Evolutionary conservation across 1,139 yeast species (phyloP), one percentile per base, ranked within the genome.

Genomic region (Pichia sp.): DNA sequence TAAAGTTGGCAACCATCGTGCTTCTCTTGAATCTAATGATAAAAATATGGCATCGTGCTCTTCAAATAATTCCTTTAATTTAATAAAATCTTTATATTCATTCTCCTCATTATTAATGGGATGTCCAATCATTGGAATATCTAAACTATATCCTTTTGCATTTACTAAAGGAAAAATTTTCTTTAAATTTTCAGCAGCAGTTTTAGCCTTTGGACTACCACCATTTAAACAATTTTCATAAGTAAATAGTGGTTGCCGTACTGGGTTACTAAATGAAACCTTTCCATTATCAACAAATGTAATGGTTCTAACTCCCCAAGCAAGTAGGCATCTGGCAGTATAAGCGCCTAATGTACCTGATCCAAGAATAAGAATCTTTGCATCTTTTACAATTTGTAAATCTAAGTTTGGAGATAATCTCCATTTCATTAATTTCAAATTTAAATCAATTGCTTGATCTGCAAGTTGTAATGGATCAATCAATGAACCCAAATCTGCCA

Each of bases 101-200:
- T 62, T 69, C 0, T 58, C 64, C 54, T 78, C 86, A 53, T 79
- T 74, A 9, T 45, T 74, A 0, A 86, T 68, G 0, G 92, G 82
- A 62, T 92, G 98, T 0, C 98, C 99, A 25, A 90, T 85, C 98
- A 94, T 94, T 0, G 97, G 97, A 2, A 92, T 86, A 54, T 83
- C 90, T 43, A 92, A 57, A 37, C 71, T 69, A 40, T 72, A 62
- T 0, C 97, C 97, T 7, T 59, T 51, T 0, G 90, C 68, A 26
- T 76, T 70, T 4, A 87, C 88, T 0, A 86, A 77, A 0, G 98
- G 98, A 55, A 84, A 89, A 0, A 92, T 80, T 55, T 74, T 78
- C 54, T 74, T 76, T 55, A 94, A 64, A 0, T 89, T 76, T 29
- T 70, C 74, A 0, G 96, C 94, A 0, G 97, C 98, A 6, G 80